A percentile compares a stretch with the other conserved stretches of the same genome.
Evolutionary conservation across 2,329 filamentous ascomycete genomes (phyloP).

Genomic region (Diaporthe vexans): DNA sequence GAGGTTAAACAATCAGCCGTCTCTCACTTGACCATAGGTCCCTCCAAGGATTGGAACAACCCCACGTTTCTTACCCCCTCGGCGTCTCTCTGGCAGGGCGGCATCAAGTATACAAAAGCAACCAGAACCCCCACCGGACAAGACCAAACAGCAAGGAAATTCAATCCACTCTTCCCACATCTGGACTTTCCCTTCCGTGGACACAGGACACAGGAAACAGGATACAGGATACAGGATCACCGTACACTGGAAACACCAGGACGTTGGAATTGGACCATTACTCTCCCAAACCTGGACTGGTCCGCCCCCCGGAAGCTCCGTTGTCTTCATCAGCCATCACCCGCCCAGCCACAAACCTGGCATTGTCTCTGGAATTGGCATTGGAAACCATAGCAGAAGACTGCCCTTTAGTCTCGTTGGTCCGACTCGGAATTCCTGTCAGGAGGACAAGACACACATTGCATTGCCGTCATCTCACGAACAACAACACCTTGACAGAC

Average conservation of each 20-base stretch:
- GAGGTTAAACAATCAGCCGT: background rate
- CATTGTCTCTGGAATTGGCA: slow-evolving; percentile 25
- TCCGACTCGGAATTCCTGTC: slow-evolving; percentile 30
- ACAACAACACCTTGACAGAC: slow-evolving; percentile 20
- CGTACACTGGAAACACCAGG: background rate
- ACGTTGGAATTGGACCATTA: background rate
- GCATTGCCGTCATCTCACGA: slow-evolving; percentile 39
- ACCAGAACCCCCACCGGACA: background rate
- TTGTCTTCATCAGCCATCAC: slow-evolving; percentile 13
- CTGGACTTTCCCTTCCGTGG: background rate
- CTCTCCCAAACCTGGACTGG: background rate
- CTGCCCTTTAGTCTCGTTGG: slow-evolving; percentile 25
- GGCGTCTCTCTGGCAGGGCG: slow-evolving; percentile 2
- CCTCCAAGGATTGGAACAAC: background rate
- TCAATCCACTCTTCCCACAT: background rate
- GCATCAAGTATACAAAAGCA: background rate
- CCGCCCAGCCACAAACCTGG: slow-evolving; percentile 18
- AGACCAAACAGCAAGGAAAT: background rate
- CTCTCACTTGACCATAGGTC: slow-evolving; percentile 7
- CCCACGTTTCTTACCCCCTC: background rate
- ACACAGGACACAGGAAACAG: background rate
- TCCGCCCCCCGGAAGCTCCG: slow-evolving; percentile 4
- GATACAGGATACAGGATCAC: background rate
- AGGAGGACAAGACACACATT: slow-evolving; percentile 39
- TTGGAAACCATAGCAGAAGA: slow-evolving; percentile 23